phyloP scores from a whole-genome alignment of 2,329 filamentous ascomycete species.

The Fusarium cyanostomum region DNA sequence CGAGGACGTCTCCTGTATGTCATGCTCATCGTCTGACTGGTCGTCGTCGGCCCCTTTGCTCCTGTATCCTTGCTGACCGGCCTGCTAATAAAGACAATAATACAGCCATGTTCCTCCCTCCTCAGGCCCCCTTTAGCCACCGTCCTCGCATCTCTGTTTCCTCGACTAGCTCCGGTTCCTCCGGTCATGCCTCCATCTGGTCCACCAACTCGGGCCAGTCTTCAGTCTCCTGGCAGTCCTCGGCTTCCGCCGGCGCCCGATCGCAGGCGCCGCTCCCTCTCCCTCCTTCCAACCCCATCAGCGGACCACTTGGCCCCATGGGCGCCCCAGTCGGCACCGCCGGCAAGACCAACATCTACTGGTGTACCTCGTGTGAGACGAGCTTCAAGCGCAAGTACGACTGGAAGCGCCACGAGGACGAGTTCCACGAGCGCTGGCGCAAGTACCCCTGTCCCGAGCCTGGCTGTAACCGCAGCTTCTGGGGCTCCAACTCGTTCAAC shows the following conservation, averaged over 20 bases:
- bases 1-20: constrained; percentile 44
- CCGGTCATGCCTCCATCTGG: constrained; percentile 58
- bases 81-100: constrained; percentile 30
- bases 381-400: constrained; percentile 75
- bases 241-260: constrained; percentile 45
- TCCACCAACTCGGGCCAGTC: constrained; percentile 54
- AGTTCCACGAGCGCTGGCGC: constrained; percentile 74
- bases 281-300: constrained; percentile 47
- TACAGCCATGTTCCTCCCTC: constrained; percentile 48
- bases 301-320: constrained; percentile 45
- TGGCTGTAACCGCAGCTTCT: constrained; percentile 72
- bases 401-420: constrained; percentile 75
- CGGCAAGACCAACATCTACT: constrained; percentile 60
- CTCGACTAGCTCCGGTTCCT: constrained; percentile 60
- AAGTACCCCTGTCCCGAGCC: constrained; percentile 73
- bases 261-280: constrained; percentile 51
- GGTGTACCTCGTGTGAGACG: constrained; percentile 69
- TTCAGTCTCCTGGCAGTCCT: constrained; percentile 53
- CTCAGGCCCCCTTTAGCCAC: constrained; percentile 51
- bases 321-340: constrained; percentile 38
- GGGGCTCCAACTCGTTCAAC: constrained; percentile 74
- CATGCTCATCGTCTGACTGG: constrained; percentile 10
- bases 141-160: constrained; percentile 59
- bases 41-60: neutral
- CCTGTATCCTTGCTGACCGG: constrained; percentile 12